These are phyloP conservation scores for Meredithiella fracta DNA, from an alignment of 2,329 filamentous ascomycete species.

Conservation along the genomic window DNA sequence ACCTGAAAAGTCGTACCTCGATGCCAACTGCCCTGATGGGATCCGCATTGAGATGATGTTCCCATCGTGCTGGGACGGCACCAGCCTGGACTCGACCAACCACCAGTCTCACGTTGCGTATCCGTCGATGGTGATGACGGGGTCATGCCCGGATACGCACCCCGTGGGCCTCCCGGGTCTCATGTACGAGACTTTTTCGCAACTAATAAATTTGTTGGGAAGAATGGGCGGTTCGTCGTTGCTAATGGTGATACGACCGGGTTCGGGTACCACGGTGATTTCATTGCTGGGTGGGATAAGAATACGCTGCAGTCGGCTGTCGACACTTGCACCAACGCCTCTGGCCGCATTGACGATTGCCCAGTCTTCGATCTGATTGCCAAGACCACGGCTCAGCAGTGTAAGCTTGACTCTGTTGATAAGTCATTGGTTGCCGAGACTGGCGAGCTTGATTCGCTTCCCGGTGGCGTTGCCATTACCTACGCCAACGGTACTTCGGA, in stretches of 20 bases:
- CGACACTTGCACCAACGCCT: slow-evolving; percentile 53
- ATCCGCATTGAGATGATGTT: slow-evolving; percentile 75
- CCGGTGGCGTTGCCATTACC: slow-evolving; percentile 41
- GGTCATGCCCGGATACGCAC: slow-evolving; percentile 55
- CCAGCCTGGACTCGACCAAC: slow-evolving; percentile 37
- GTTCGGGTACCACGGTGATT: slow-evolving; percentile 64
- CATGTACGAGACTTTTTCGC: slow-evolving; percentile 79
- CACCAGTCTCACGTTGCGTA: slow-evolving; percentile 59
- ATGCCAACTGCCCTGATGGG: slow-evolving; percentile 67
- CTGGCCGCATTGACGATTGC: slow-evolving; percentile 58
- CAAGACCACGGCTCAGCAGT: slow-evolving; percentile 40
- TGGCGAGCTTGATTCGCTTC: slow-evolving; percentile 41
- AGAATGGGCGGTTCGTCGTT: slow-evolving; percentile 54
- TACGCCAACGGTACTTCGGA: slow-evolving; percentile 18
- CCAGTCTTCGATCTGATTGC: slow-evolving; percentile 54
- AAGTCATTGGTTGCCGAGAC: slow-evolving; percentile 35
- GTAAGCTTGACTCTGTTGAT: slow-evolving; percentile 38
- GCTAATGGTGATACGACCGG: slow-evolving; percentile 65
- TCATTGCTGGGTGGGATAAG: slow-evolving; percentile 61
- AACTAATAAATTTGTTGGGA: slow-evolving; percentile 46
- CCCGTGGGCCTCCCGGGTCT: slow-evolving; percentile 54
- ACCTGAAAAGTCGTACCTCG: slow-evolving; percentile 63
- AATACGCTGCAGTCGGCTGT: slow-evolving; percentile 56
- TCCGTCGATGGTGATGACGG: slow-evolving; percentile 58
- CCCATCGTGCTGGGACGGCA: slow-evolving; percentile 76